Evolutionary conservation across 352 stramenopile genomes (phyloP).

Genomic region (Elongisporangium prolatum): DNA sequence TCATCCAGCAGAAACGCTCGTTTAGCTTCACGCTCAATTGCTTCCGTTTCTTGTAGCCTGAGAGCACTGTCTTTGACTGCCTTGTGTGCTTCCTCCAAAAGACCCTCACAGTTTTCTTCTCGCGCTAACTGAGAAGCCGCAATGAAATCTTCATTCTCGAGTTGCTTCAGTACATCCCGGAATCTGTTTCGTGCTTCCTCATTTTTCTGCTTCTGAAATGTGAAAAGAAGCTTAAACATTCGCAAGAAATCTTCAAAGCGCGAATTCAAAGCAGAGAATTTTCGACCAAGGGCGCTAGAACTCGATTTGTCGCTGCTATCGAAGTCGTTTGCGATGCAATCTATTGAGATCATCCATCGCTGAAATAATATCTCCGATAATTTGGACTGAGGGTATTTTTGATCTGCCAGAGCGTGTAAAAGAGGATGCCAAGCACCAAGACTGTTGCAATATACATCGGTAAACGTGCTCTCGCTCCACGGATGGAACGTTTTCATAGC

Average conservation of each 20-base stretch:
- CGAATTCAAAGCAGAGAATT: slow-evolving; percentile 22
- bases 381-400: background rate
- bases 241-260: slow-evolving; percentile 43
- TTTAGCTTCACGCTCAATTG: slow-evolving; percentile 32
- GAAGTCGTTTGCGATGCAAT: slow-evolving; percentile 14
- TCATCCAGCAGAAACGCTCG: slow-evolving; percentile 56
- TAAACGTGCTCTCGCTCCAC: background rate
- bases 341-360: background rate
- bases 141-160: slow-evolving; percentile 23
- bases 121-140: slow-evolving; percentile 22
- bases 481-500: background rate
- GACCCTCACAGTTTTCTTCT: slow-evolving; percentile 28
- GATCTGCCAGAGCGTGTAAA: background rate
- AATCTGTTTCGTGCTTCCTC: slow-evolving; percentile 8
- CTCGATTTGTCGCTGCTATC: background rate
- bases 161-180: slow-evolving; percentile 11
- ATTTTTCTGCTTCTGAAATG: slow-evolving; percentile 38
- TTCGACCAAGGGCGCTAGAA: slow-evolving; percentile 9
- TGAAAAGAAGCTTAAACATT: slow-evolving; percentile 35
- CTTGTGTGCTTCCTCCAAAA: slow-evolving; percentile 25
- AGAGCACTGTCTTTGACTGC: slow-evolving; percentile 22
- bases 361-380: background rate
- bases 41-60: slow-evolving; percentile 26
- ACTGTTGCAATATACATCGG: background rate
- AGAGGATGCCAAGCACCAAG: slow-evolving; percentile 2